Evolutionary conservation across 2,329 filamentous ascomycete species (phyloP).

Genomic region (Penicillium sp.): DNA sequence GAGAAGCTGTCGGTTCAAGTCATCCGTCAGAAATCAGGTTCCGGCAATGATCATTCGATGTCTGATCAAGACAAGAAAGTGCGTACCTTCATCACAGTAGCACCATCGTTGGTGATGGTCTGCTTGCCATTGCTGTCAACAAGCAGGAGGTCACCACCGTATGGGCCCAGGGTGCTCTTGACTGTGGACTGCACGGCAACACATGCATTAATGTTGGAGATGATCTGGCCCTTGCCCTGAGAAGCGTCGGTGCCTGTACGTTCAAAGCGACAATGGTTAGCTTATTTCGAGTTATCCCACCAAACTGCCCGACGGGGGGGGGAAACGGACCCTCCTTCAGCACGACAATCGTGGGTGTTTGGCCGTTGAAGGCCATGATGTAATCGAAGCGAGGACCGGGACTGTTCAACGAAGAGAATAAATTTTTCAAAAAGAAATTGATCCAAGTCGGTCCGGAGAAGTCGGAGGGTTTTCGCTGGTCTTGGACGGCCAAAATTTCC

Average conservation of each 20-base stretch:
- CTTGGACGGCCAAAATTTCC: conserved; percentile 48
- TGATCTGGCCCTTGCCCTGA: conserved; percentile 92
- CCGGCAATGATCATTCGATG: neutral
- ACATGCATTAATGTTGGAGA: conserved; percentile 99
- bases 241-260: conserved; percentile 87
- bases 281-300: conserved; percentile 27
- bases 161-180: conserved; percentile 92
- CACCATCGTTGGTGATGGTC: conserved; percentile 98
- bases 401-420: conserved; percentile 24
- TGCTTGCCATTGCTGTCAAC: conserved; percentile 94
- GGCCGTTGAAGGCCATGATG: conserved; percentile 92
- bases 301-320: conserved; percentile 29
- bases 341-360: conserved; percentile 97
- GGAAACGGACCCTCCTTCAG: conserved; percentile 83
- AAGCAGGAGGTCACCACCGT: conserved; percentile 93
- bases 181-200: conserved; percentile 93
- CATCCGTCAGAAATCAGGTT: conserved; percentile 11
- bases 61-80: conserved; percentile 1
- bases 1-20: conserved; percentile 66
- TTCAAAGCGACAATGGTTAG: conserved; percentile 32
- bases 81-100: conserved; percentile 94
- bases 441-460: conserved; percentile 31
- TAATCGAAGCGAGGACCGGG: conserved; percentile 31
- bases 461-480: conserved; percentile 40
- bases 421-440: conserved; percentile 31